These are phyloP conservation scores for Puccinellia tenuiflora DNA, from an alignment of 176 grass and related monocot species.

Conservation along the genomic window DNA sequence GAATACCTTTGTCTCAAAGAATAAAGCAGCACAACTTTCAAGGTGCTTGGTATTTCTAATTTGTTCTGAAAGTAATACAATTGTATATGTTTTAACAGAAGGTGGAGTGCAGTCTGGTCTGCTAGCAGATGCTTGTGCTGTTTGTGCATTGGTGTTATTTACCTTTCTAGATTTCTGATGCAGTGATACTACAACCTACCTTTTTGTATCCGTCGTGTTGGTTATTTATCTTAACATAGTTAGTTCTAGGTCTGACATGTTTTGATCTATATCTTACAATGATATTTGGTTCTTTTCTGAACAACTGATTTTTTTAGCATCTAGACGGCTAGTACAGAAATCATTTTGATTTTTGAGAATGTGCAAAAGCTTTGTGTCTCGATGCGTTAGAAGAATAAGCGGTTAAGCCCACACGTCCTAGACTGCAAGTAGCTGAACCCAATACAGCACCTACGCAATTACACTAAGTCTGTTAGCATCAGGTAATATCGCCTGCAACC, in stretches of 20 bases:
- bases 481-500: not conserved
- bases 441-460: not conserved
- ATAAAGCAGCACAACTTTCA: constrained; percentile 96
- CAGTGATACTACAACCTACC: constrained; percentile 15
- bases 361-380: not conserved
- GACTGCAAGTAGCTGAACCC: not conserved
- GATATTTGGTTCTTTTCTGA: not conserved
- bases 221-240: not conserved
- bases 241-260: not conserved
- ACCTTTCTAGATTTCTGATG: not conserved
- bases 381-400: not conserved
- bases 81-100: not conserved
- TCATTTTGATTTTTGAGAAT: not conserved
- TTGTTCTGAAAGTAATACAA: not conserved
- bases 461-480: not conserved
- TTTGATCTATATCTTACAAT: not conserved
- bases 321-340: not conserved
- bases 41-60: constrained; percentile 46
- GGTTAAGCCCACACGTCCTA: too few species aligned
- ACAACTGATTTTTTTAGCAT: not conserved
- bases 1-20: constrained; percentile 74
- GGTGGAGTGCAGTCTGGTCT: not conserved
- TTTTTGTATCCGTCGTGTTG: not conserved
- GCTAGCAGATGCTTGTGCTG: not conserved
- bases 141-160: not conserved